A percentile compares a stretch with the other conserved stretches of the same genome.
These are phyloP conservation scores for Pichia sporocuriosa DNA, from an alignment of 805 yeast species.

Conservation along the genomic window DNA sequence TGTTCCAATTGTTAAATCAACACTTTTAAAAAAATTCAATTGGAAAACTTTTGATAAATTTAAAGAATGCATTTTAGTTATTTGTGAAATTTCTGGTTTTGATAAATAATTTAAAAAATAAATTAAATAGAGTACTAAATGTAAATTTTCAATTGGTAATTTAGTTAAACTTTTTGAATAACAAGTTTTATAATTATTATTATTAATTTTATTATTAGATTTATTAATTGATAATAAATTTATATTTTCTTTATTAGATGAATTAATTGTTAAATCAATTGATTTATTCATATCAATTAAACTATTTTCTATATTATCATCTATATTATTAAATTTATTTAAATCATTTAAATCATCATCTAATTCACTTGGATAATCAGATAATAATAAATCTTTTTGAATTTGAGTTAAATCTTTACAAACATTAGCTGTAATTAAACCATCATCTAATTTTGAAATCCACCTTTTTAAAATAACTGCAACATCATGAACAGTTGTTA, in stretches of 20 bases:
- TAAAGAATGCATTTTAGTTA: constrained; percentile 32
- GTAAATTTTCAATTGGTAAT: constrained; percentile 27
- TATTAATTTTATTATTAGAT: too few relatives aligned
- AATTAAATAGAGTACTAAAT: constrained; percentile 27
- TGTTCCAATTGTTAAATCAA: constrained; percentile 20
- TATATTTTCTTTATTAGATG: background rate
- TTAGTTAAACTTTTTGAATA: constrained; percentile 11
- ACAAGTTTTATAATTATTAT: background rate
- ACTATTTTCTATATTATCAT: constrained; percentile 1
- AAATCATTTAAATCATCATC: constrained; percentile 3
- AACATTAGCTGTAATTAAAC: constrained; percentile 24
- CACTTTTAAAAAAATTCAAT: constrained; percentile 30
- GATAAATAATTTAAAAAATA: constrained; percentile 23
- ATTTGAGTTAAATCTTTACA: constrained; percentile 7
- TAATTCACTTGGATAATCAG: constrained; percentile 9
- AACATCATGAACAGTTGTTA: constrained; percentile 28
- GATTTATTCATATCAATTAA: constrained; percentile 7
- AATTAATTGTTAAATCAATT: background rate
- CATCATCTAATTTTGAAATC: constrained; percentile 27
- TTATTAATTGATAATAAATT: background rate
- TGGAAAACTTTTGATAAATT: constrained; percentile 35
- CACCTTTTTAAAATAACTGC: constrained; percentile 33
- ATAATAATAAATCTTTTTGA: background rate
- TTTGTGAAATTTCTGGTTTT: constrained; percentile 18
- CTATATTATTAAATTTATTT: background rate